phyloP scores from a whole-genome alignment of 148 eudicot genomes.

The Cornus florida region DNA sequence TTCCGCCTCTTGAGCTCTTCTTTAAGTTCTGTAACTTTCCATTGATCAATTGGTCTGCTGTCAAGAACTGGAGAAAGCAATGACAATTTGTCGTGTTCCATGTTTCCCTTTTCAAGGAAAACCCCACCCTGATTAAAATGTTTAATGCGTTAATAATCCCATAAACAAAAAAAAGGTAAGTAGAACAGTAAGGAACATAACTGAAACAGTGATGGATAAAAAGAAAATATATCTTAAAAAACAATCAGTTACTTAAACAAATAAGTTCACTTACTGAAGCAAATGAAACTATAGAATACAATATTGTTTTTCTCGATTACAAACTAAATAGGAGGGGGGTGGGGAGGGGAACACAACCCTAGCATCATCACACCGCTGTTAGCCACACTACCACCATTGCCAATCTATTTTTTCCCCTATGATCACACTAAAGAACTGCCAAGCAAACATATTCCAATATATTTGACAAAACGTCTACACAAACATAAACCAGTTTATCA shows the following conservation, averaged over 20 bases:
- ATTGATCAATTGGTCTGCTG: conserved; percentile 78
- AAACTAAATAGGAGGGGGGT: neutral
- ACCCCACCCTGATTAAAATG: conserved; percentile 15
- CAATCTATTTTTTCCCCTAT: too few relatives aligned
- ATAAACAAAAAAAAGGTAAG: neutral
- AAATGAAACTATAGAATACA: neutral
- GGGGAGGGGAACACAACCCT: too few relatives aligned
- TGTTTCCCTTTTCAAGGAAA: neutral
- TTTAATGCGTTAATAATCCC: neutral
- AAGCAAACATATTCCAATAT: too few relatives aligned
- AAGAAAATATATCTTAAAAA: too few relatives aligned
- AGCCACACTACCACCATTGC: too few relatives aligned
- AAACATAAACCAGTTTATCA: neutral
- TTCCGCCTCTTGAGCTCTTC: conserved; percentile 89
- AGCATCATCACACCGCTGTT: too few relatives aligned
- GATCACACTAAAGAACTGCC: too few relatives aligned
- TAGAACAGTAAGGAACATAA: neutral
- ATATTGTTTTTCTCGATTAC: too few relatives aligned
- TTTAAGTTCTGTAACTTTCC: conserved; percentile 88
- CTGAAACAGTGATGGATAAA: too few relatives aligned
- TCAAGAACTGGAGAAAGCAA: conserved; percentile 65
- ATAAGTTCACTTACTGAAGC: neutral
- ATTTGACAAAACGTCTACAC: too few relatives aligned
- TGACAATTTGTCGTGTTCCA: conserved; percentile 25
- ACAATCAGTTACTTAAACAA: neutral